These are phyloP conservation scores for Tetrapyrgos nigripes DNA, from an alignment of 1,284 basidiomycete genomes.

Conservation along the genomic window DNA sequence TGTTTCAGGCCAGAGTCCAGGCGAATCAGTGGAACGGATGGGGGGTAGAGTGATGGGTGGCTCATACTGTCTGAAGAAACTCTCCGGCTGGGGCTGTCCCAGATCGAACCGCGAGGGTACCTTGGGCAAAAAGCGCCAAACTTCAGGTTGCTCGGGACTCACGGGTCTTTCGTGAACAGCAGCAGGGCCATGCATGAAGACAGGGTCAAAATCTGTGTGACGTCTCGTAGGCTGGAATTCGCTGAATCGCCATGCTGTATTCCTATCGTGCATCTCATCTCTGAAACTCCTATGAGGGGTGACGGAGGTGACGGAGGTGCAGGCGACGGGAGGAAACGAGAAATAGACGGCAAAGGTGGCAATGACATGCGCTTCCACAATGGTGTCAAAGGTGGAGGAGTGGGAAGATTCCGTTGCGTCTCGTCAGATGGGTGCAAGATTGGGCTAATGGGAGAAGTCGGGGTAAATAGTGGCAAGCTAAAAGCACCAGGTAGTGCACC, in stretches of 20 bases:
- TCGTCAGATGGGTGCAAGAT: background rate
- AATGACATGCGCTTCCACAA: conserved; percentile 12
- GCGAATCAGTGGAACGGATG: background rate
- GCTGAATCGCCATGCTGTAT: background rate
- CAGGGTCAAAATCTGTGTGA: background rate
- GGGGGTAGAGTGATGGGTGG: background rate
- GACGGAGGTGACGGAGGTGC: too few species aligned
- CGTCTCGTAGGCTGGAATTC: background rate
- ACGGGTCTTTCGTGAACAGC: background rate
- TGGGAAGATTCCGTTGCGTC: background rate
- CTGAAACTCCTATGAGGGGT: background rate
- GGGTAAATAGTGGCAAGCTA: conserved; percentile 20
- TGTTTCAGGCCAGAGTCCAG: conserved; percentile 12
- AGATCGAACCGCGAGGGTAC: background rate
- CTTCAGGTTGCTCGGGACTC: background rate
- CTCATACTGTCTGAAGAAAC: background rate
- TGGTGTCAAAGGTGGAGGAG: background rate
- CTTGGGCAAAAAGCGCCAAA: background rate
- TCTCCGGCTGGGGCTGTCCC: too few species aligned
- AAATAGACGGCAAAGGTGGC: background rate
- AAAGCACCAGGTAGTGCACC: conserved; percentile 23
- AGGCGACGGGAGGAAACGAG: too few species aligned
- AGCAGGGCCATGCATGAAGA: background rate
- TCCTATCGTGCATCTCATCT: background rate
- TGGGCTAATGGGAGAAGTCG: conserved; percentile 6